Conservation (phyloP, 108 stramenopile genomes). For the Skeletonema costatum region DNA sequence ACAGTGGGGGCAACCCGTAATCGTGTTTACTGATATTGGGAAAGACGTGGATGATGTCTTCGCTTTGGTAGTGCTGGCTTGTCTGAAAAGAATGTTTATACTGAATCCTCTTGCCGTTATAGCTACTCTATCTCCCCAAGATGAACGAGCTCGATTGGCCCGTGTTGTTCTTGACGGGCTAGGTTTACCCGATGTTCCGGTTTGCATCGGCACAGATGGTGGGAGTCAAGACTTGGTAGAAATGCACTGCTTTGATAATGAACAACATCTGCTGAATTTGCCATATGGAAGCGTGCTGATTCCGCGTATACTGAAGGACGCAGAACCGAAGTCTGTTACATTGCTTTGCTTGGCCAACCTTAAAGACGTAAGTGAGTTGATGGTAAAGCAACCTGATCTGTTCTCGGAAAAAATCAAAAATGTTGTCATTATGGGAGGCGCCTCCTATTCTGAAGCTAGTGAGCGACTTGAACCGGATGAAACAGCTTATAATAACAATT, state of each 20-base stretch:
- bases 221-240: constrained; percentile 1
- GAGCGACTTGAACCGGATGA: constrained; percentile 14
- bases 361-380: constrained; percentile 10
- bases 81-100: constrained; percentile 14
- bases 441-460: not conserved
- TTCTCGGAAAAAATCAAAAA: constrained; percentile 6
- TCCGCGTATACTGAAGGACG: not conserved
- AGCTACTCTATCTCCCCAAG: constrained; percentile 11
- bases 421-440: constrained; percentile 19
- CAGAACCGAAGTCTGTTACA: constrained; percentile 16
- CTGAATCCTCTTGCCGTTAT: constrained; percentile 20
- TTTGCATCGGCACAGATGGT: constrained; percentile 18
- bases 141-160: constrained; percentile 21
- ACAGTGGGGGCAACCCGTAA: constrained; percentile 12
- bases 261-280: not conserved
- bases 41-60: constrained; percentile 15
- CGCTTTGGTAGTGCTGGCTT: constrained; percentile 10
- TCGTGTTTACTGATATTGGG: constrained; percentile 19
- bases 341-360: constrained; percentile 8
- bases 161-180: constrained; percentile 15
- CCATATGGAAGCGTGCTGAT: not conserved
- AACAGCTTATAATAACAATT: constrained; percentile 25
- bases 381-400: not conserved
- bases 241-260: constrained; percentile 6
- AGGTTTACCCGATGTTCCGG: constrained; percentile 8